phyloP scores from a whole-genome alignment of 805 yeast genomes.

The Wickerhamiella dianesei region DNA sequence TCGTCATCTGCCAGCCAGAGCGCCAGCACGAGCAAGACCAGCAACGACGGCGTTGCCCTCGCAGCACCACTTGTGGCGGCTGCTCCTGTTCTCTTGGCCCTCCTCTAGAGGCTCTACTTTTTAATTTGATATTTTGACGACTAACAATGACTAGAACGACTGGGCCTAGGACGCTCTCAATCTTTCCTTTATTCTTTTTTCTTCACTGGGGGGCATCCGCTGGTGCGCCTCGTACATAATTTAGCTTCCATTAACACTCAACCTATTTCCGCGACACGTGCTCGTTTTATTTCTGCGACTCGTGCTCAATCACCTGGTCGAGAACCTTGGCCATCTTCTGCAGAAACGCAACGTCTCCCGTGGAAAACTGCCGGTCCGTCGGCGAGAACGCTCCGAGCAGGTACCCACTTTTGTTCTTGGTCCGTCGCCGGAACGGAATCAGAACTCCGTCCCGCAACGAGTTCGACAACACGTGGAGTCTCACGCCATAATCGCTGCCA shows the following conservation, averaged over 20 bases:
- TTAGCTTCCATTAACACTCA: no score
- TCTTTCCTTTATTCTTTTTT: no score
- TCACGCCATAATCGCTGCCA: conserved; percentile 11
- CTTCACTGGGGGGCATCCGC: no score
- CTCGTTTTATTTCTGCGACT: no score
- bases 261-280: no score
- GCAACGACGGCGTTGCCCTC: conserved; percentile 5
- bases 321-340: conserved; percentile 21
- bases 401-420: conserved; percentile 16
- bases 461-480: background rate
- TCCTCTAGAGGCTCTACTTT: background rate
- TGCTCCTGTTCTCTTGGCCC: background rate
- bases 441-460: conserved; percentile 7
- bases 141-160: background rate
- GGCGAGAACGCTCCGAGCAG: conserved; percentile 20
- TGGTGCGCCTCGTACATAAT: background rate
- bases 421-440: conserved; percentile 12
- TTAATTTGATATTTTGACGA: background rate
- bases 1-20: conserved; percentile 10
- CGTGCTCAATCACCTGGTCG: conserved; percentile 16
- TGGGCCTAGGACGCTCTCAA: no score
- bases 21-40: conserved; percentile 6
- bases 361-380: conserved; percentile 16
- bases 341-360: conserved; percentile 22
- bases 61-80: conserved; percentile 9